phyloP scores from a whole-genome alignment of 176 grass and related monocot genomes.

The Paspalum vaginatum region DNA sequence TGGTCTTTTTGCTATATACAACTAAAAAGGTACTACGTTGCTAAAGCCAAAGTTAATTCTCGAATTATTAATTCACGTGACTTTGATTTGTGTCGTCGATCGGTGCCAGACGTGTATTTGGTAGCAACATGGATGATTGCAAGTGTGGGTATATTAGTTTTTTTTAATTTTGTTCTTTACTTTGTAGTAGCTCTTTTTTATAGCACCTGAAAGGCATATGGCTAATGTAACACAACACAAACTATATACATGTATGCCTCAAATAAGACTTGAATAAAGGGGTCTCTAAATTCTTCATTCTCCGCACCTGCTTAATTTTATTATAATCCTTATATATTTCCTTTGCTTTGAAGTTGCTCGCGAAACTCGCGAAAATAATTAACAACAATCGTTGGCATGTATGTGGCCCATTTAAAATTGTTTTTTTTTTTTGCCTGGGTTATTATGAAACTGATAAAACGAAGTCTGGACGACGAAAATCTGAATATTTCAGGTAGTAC shows the following conservation, averaged over 20 bases:
- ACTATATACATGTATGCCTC: background rate
- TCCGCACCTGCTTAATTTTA: background rate
- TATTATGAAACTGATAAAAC: no score
- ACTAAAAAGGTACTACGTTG: background rate
- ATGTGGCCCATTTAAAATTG: no score
- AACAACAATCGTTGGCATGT: no score
- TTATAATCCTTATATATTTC: no score
- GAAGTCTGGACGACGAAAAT: no score
- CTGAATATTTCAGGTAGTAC: no score
- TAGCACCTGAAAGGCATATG: constrained; percentile 11
- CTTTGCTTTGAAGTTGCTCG: no score
- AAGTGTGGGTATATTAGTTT: constrained; percentile 27
- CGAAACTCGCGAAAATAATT: no score
- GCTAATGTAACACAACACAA: constrained; percentile 32
- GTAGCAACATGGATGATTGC: constrained; percentile 12
- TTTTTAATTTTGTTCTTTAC: constrained; percentile 5
- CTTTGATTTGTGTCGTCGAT: constrained; percentile 23
- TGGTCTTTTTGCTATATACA: background rate
- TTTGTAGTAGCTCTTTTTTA: constrained; percentile 15
- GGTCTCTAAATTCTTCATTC: background rate
- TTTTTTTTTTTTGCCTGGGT: no score
- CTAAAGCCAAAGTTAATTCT: constrained; percentile 22
- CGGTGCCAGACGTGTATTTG: constrained; percentile 28
- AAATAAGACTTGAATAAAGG: constrained; percentile 35
- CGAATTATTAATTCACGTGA: background rate